These are phyloP conservation scores for Epichloe festucae DNA, from an alignment of 2,329 filamentous ascomycete species.

Conservation along the genomic window DNA sequence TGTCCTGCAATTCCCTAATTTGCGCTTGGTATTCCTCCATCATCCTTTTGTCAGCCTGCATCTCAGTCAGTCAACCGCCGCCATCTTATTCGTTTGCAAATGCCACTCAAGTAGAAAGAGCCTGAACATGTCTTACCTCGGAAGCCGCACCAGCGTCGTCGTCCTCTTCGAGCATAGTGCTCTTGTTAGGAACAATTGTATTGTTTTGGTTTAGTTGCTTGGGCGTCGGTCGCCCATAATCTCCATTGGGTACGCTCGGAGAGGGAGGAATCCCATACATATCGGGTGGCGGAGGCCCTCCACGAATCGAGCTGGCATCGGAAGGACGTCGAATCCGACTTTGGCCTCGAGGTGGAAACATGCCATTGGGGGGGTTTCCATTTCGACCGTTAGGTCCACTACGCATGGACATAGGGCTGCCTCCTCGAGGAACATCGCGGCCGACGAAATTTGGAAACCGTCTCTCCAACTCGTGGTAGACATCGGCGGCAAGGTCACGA, in stretches of 20 bases:
- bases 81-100: neutral
- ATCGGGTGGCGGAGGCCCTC: slow-evolving; percentile 25
- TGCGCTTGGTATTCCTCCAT: slow-evolving; percentile 72
- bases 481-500: slow-evolving; percentile 83
- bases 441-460: slow-evolving; percentile 71
- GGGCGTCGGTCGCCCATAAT: slow-evolving; percentile 63
- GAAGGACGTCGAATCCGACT: slow-evolving; percentile 44
- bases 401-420: slow-evolving; percentile 55
- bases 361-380: slow-evolving; percentile 42
- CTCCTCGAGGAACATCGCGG: slow-evolving; percentile 53
- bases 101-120: neutral
- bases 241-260: slow-evolving; percentile 44
- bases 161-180: slow-evolving; percentile 92
- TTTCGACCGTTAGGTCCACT: slow-evolving; percentile 43
- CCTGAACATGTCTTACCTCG: slow-evolving; percentile 23
- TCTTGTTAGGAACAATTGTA: slow-evolving; percentile 95
- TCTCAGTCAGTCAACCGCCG: slow-evolving; percentile 8
- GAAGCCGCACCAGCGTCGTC: slow-evolving; percentile 43
- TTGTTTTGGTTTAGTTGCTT: slow-evolving; percentile 84
- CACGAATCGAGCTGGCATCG: slow-evolving; percentile 48
- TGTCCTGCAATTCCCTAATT: slow-evolving; percentile 60
- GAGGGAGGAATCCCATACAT: slow-evolving; percentile 47
- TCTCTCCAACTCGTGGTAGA: slow-evolving; percentile 88
- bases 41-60: slow-evolving; percentile 54
- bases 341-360: slow-evolving; percentile 36